Evolutionary conservation across 2,329 filamentous ascomycete genomes (phyloP).

Genomic region (Venturia aucupariae): DNA sequence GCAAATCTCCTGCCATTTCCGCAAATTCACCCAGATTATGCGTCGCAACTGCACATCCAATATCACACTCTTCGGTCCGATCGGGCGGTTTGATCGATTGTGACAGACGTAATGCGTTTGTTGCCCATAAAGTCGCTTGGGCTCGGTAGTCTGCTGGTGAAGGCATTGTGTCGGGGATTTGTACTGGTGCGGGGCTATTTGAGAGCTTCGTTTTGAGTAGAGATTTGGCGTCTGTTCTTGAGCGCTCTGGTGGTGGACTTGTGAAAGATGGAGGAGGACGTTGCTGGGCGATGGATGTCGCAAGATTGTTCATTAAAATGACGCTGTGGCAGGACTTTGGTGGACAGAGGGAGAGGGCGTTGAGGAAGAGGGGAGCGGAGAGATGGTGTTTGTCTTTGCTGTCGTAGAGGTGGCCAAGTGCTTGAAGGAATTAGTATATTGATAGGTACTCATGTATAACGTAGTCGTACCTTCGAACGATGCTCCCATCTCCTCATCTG

Average conservation of each 20-base stretch:
- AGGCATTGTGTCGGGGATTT: neutral
- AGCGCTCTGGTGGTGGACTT: constrained; percentile 19
- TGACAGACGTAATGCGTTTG: constrained; percentile 62
- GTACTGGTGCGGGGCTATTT: constrained; percentile 27
- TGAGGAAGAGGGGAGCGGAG: constrained; percentile 76
- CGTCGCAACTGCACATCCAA: constrained; percentile 73
- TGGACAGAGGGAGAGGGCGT: constrained; percentile 64
- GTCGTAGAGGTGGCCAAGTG: constrained; percentile 69
- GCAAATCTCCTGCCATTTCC: constrained; percentile 58
- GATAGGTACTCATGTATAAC: constrained; percentile 25
- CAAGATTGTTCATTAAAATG: constrained; percentile 78
- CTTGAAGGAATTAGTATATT: constrained; percentile 34
- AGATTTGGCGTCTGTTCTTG: constrained; percentile 17
- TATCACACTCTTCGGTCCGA: constrained; percentile 69
- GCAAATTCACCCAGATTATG: constrained; percentile 82
- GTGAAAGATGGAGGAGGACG: constrained; percentile 19
- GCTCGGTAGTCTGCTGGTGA: constrained; percentile 41
- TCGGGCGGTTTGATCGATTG: constrained; percentile 55
- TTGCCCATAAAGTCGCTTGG: constrained; percentile 68
- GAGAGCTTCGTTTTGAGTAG: constrained; percentile 27
- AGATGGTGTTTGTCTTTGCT: constrained; percentile 66
- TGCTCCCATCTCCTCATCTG: constrained; percentile 61
- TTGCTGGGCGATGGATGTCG: constrained; percentile 64
- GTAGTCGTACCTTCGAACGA: constrained; percentile 53
- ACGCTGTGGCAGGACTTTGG: constrained; percentile 64